These are phyloP conservation scores for Delonix regia DNA, from an alignment of 306 rosid species.

Conservation along the genomic window DNA sequence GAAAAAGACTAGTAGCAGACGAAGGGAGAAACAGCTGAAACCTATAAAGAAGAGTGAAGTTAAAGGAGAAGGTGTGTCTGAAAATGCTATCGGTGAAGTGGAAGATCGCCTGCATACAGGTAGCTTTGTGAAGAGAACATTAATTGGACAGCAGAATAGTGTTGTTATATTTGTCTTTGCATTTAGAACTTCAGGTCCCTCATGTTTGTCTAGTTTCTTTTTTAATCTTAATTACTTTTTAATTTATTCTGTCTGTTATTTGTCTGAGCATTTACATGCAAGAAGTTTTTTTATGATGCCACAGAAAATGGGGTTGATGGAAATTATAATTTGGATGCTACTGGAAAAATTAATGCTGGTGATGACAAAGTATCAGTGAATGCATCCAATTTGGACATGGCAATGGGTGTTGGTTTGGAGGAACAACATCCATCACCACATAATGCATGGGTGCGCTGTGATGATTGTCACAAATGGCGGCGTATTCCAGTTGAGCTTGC, in stretches of 20 bases:
- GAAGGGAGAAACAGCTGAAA: slow-evolving; percentile 54
- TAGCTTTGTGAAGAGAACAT: slow-evolving; percentile 36
- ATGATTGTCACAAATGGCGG: slow-evolving; percentile 95
- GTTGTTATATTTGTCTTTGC: slow-evolving; percentile 19
- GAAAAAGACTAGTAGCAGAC: slow-evolving; percentile 50
- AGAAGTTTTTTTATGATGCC: slow-evolving; percentile 33
- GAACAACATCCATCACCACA: slow-evolving; percentile 59
- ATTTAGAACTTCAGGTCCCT: slow-evolving; percentile 18
- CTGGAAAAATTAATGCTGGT: slow-evolving; percentile 41
- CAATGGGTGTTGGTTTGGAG: slow-evolving; percentile 50
- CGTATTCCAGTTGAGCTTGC: slow-evolving; percentile 91
- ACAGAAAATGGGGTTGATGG: slow-evolving; percentile 48
- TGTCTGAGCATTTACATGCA: slow-evolving; percentile 23
- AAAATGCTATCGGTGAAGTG: slow-evolving; percentile 40
- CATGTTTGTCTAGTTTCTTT: slow-evolving; percentile 21
- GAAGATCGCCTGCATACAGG: slow-evolving; percentile 63
- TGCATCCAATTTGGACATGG: slow-evolving; percentile 43
- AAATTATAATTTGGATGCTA: slow-evolving; percentile 47
- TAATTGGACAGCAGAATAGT: slow-evolving; percentile 15
- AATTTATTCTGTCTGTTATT: slow-evolving; percentile 25
- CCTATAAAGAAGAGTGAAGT: slow-evolving; percentile 55
- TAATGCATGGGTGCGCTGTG: slow-evolving; percentile 97
- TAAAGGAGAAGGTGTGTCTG: slow-evolving; percentile 48
- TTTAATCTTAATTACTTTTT: slow-evolving; percentile 20
- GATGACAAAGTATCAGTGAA: slow-evolving; percentile 41